Percentiles rank a stretch among this genome's conserved stretches.
Conservation (phyloP, 2,329 filamentous ascomycete species). For the Ophiostoma australiae region DNA sequence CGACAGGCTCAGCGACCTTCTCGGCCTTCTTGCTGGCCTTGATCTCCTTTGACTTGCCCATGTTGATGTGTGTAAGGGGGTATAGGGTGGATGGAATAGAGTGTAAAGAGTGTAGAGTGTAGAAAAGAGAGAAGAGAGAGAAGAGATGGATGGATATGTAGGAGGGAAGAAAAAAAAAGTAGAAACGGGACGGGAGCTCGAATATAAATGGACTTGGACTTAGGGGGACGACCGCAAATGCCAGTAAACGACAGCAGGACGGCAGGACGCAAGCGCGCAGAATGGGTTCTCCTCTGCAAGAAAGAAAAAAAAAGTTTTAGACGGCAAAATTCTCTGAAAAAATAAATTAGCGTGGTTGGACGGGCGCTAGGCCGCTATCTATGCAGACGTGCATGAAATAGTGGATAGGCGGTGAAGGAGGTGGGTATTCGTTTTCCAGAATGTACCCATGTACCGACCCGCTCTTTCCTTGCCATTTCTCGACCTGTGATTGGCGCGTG, state of each 20-base stretch:
- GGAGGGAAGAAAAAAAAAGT: constrained; percentile 16
- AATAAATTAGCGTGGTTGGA: constrained; percentile 28
- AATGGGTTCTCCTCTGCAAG: background rate
- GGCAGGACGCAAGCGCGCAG: background rate
- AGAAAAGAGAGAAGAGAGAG: background rate
- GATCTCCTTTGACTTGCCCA: constrained; percentile 63
- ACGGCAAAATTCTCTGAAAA: constrained; percentile 29
- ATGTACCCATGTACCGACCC: constrained; percentile 17
- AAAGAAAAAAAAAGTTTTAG: constrained; percentile 26
- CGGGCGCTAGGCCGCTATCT: constrained; percentile 6
- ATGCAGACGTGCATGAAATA: constrained; percentile 8
- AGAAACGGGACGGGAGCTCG: constrained; percentile 5
- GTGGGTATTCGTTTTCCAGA: background rate
- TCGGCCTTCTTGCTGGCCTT: constrained; percentile 39
- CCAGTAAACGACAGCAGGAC: constrained; percentile 8
- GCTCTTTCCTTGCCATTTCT: background rate
- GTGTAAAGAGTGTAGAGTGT: constrained; percentile 19
- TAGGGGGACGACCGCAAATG: constrained; percentile 14
- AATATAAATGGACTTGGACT: constrained; percentile 12
- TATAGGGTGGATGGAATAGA: constrained; percentile 15
- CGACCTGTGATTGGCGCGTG: background rate
- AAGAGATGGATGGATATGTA: background rate
- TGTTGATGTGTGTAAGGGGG: constrained; percentile 38
- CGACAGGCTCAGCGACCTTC: constrained; percentile 14
- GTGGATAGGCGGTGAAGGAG: constrained; percentile 30